Percentiles rank a stretch among this genome's conserved stretches.
These are phyloP conservation scores for Paraleonurus japonicus DNA, from an alignment of 257 asterid species.

Conservation along the genomic window DNA sequence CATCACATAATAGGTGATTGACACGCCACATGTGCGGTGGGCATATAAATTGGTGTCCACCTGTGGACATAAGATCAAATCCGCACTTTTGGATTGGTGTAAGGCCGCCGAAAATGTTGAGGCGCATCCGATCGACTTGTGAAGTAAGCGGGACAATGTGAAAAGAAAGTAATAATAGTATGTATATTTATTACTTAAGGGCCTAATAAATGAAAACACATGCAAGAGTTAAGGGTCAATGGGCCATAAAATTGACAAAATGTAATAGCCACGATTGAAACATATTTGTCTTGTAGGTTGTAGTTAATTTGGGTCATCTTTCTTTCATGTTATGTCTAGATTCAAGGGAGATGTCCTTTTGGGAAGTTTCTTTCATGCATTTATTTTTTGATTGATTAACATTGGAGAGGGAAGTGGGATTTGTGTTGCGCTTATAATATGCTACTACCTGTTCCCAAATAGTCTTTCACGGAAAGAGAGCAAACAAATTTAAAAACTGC, in stretches of 20 bases:
- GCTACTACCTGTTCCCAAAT: no score
- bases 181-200: background rate
- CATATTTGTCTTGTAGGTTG: conserved; percentile 29
- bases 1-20: no score
- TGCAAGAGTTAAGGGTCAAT: conserved; percentile 28
- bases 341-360: conserved; percentile 34
- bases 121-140: background rate
- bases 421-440: background rate
- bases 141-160: conserved; percentile 27
- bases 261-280: conserved; percentile 32
- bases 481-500: no score
- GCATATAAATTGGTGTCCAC: no score
- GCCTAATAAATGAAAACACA: conserved; percentile 49
- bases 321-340: conserved; percentile 31
- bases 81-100: no score
- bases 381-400: background rate
- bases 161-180: conserved; percentile 10
- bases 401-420: background rate
- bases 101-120: background rate
- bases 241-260: conserved; percentile 26
- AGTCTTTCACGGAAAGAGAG: no score
- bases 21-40: no score
- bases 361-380: conserved; percentile 2
- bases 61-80: no score
- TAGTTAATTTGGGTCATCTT: conserved; percentile 8